Evolutionary conservation across 805 yeast species (phyloP).

Genomic region (Cyberlindnera maritima): DNA sequence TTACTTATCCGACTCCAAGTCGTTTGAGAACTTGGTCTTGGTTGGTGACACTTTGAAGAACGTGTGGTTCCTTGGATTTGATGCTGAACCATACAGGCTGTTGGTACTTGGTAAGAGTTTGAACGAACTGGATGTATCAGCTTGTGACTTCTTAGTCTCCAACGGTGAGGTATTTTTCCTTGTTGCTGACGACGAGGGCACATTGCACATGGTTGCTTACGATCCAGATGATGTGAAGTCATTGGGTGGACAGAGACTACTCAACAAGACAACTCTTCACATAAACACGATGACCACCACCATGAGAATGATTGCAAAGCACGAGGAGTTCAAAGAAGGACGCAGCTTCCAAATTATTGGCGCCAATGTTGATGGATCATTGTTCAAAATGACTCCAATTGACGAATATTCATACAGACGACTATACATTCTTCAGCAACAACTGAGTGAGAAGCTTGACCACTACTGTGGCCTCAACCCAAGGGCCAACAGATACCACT

Average conservation of each 20-base stretch:
- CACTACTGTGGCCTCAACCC: conserved; percentile 84
- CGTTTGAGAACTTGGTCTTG: conserved; percentile 77
- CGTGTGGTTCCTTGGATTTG: conserved; percentile 82
- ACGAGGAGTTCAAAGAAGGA: conserved; percentile 30
- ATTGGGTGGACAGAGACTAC: conserved; percentile 69
- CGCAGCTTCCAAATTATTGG: conserved; percentile 63
- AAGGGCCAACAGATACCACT: conserved; percentile 37
- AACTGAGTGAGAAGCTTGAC: conserved; percentile 70
- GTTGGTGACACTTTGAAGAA: conserved; percentile 80
- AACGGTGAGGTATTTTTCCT: conserved; percentile 67
- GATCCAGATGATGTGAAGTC: conserved; percentile 92
- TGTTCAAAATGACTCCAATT: conserved; percentile 71
- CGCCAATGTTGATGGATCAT: conserved; percentile 74
- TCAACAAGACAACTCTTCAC: conserved; percentile 69
- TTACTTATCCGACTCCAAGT: conserved; percentile 73
- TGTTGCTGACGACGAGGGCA: conserved; percentile 64
- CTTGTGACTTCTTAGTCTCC: conserved; percentile 73
- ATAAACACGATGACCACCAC: conserved; percentile 59
- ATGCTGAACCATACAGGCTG: conserved; percentile 92
- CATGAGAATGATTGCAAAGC: conserved; percentile 42
- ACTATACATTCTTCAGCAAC: conserved; percentile 83
- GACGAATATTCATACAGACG: conserved; percentile 75
- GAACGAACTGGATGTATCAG: conserved; percentile 55
- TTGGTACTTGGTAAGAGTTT: conserved; percentile 73
- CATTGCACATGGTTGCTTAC: conserved; percentile 73